phyloP scores from a whole-genome alignment of 208 protist species.

The Leishmania tarentolae region DNA sequence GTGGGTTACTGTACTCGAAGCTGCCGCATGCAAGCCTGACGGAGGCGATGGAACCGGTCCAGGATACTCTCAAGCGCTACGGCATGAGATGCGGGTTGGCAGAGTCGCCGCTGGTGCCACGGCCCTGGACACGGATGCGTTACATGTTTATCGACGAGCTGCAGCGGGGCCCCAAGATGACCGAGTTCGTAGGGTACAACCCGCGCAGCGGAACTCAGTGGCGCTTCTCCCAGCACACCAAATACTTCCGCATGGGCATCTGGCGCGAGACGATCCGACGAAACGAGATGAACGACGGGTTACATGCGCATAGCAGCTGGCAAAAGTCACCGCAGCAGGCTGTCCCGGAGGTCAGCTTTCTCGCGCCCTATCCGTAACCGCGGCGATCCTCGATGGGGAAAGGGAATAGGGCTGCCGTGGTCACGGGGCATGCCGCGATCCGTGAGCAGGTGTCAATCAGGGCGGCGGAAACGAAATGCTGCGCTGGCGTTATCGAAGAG shows the following conservation, averaged over 20 bases:
- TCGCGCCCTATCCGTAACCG: slow-evolving; percentile 71
- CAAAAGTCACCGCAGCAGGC: slow-evolving; percentile 90
- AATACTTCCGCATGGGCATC: slow-evolving; percentile 85
- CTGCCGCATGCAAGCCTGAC: slow-evolving; percentile 52
- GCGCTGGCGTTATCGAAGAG: not conserved
- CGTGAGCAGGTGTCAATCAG: not conserved
- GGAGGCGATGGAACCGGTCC: slow-evolving; percentile 51
- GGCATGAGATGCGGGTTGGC: slow-evolving; percentile 83
- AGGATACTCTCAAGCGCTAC: slow-evolving; percentile 64
- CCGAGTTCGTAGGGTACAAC: slow-evolving; percentile 91
- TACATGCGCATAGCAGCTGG: slow-evolving; percentile 88
- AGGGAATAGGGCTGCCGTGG: not conserved
- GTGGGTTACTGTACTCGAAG: slow-evolving; percentile 76
- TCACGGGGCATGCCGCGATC: not conserved
- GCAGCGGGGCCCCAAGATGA: slow-evolving; percentile 82
- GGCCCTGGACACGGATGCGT: slow-evolving; percentile 86
- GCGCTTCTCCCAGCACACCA: slow-evolving; percentile 89
- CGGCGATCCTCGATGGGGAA: not conserved
- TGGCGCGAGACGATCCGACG: slow-evolving; percentile 87
- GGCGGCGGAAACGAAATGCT: not conserved
- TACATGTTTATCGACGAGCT: slow-evolving; percentile 93
- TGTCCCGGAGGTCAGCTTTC: slow-evolving; percentile 84
- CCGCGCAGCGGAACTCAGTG: slow-evolving; percentile 80
- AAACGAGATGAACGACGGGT: slow-evolving; percentile 89
- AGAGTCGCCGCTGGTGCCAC: slow-evolving; percentile 82